Base-by-base conservation (phyloP, 805 yeast species). In the Zygosaccharomyces lentus region DNA sequence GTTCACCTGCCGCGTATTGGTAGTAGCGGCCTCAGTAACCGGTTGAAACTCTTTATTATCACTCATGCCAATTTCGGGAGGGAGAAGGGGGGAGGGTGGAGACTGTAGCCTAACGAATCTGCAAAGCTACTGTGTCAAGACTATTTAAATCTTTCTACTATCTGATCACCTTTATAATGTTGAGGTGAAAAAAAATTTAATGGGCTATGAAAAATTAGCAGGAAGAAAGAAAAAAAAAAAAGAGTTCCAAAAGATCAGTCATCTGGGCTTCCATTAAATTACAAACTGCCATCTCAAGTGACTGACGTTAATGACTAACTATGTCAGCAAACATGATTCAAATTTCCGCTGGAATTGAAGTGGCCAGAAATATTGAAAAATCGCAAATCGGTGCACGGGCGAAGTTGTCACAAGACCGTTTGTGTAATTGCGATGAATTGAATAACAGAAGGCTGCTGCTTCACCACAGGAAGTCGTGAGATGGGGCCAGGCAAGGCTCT, bases 1-100 rank as follows among this genome's bases (percentile, higher is more conserved):
- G 66, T 90, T 90, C 15, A 51, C 54, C 45, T 64, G 52, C 54
- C 57, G 47, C 54, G 67, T 45, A 55, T 62, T 55, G 64, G 77
- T 43, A 21, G 49, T 49, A 15, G 56, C 55, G 6, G 61, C 41
- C 57, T 76, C 80, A 30, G 72, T 62, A 26, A 76, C 76, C 64
- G 74, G 70, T 57, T 73, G 69, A 53, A 67, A 75, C 4, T 65
- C 68, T 17, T 45, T 47, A 30, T 35, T 48, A 25, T 27, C n/a
- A 35, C 50, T 49, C 55, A 47, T 50, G 27, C 23, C 31, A 7
- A 29, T n/a, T n/a, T 10, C 4, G 13, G 7, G 19, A 8, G 12
- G 26, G 38, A 10, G 5, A 6, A 13, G n/a, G n/a, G n/a, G n/a
- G n/a, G n/a, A n/a, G n/a, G n/a, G n/a, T n/a, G n/a, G n/a, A n/a